Evolutionary conservation across 2,329 filamentous ascomycete species (phyloP).

Genomic region (Sclerotinia nivalis): DNA sequence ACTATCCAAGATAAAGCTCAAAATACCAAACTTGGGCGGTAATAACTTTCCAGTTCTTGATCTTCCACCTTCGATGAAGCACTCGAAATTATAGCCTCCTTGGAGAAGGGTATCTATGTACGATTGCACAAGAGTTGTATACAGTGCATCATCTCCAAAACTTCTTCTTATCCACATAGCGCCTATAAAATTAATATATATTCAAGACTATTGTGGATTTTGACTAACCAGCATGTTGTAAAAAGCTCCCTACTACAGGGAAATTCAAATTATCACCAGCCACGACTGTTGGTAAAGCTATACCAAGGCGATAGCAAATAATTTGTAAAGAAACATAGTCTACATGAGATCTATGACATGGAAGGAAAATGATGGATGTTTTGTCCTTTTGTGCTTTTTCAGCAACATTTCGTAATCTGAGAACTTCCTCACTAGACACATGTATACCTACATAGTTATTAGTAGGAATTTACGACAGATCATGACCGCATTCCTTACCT

Average conservation of each 20-base stretch:
- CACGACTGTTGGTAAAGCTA: constrained; percentile 87
- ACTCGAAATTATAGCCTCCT: constrained; percentile 92
- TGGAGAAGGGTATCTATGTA: constrained; percentile 93
- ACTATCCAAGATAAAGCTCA: constrained; percentile 89
- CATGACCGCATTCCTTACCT: constrained; percentile 49
- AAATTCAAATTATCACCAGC: constrained; percentile 97
- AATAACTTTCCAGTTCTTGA: constrained; percentile 92
- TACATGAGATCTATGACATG: constrained; percentile 91
- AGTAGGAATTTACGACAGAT: background rate
- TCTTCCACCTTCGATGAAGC: constrained; percentile 93
- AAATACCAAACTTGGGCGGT: constrained; percentile 91
- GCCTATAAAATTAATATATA: constrained; percentile 45
- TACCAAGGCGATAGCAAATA: constrained; percentile 90
- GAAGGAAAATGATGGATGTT: constrained; percentile 93
- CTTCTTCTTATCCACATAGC: constrained; percentile 95
- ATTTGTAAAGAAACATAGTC: constrained; percentile 95
- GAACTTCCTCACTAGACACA: constrained; percentile 89
- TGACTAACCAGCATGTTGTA: constrained; percentile 77
- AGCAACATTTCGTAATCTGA: constrained; percentile 78
- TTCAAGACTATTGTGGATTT: background rate
- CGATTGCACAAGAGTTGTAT: constrained; percentile 88
- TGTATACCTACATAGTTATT: constrained; percentile 63
- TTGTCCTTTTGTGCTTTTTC: constrained; percentile 81
- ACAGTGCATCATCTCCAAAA: constrained; percentile 89
- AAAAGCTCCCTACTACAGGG: constrained; percentile 81